Evolutionary conservation across 2,329 filamentous ascomycete species (phyloP).

Genomic region (Phialemoniopsis sp.): DNA sequence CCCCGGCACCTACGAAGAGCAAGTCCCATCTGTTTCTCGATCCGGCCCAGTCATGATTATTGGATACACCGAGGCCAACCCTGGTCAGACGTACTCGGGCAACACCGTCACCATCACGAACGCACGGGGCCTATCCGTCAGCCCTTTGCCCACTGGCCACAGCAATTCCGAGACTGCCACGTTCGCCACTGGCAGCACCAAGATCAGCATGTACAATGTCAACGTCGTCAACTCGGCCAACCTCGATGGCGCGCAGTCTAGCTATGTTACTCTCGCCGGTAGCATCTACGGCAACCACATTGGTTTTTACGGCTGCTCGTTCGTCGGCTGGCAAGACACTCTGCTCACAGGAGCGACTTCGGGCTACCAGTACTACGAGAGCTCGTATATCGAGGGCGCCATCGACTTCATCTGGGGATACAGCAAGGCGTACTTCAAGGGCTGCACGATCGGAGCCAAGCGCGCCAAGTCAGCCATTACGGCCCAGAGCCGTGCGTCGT

Average conservation of each 20-base stretch:
- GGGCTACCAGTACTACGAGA: conserved; percentile 25
- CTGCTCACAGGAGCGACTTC: conserved; percentile 14
- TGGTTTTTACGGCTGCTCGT: conserved; percentile 17
- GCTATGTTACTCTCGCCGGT: conserved; percentile 18
- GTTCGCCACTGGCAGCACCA: conserved; percentile 39
- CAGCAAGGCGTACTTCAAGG: conserved; percentile 37
- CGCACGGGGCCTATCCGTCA: conserved; percentile 21
- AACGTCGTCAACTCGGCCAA: conserved; percentile 29
- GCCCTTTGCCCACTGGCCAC: conserved; percentile 24
- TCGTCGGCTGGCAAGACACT: conserved; percentile 24
- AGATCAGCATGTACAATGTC: conserved; percentile 43
- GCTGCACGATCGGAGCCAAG: conserved; percentile 28
- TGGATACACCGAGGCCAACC: conserved; percentile 24
- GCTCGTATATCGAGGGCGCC: conserved; percentile 24
- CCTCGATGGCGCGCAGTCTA: conserved; percentile 10
- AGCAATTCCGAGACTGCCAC: conserved; percentile 36
- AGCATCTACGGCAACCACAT: conserved; percentile 27
- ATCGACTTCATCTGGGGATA: conserved; percentile 30
- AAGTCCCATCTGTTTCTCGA: conserved; percentile 29
- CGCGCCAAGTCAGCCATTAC: conserved; percentile 29
- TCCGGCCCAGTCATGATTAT: conserved; percentile 30
- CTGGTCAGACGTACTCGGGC: conserved; percentile 28
- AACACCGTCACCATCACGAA: conserved; percentile 30
- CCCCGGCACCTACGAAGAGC: conserved; percentile 33
- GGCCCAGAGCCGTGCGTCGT: conserved; percentile 33